Evolutionary conservation across 768 basidiomycete species (phyloP).

Genomic region (Termitomyces sp.): DNA sequence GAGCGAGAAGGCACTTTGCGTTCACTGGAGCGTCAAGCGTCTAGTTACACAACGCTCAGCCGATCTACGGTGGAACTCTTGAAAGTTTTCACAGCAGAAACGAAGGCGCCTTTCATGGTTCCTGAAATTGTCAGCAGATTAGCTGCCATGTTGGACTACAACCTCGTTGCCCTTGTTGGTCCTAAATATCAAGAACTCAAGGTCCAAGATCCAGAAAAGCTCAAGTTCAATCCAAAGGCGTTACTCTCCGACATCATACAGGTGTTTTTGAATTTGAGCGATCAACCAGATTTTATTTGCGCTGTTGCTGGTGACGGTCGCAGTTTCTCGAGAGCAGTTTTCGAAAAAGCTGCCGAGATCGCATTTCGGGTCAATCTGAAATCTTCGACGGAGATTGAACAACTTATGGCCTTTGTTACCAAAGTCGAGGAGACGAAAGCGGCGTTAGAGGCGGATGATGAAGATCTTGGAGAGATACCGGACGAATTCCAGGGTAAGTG

Average conservation of each 20-base stretch:
- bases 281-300: conserved; percentile 71
- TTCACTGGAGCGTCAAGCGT: conserved; percentile 79
- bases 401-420: conserved; percentile 64
- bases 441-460: conserved; percentile 81
- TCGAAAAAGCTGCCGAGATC: conserved; percentile 72
- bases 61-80: conserved; percentile 87
- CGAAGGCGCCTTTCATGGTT: conserved; percentile 90
- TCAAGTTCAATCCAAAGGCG: conserved; percentile 80
- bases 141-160: conserved; percentile 96
- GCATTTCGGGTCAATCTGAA: conserved; percentile 65
- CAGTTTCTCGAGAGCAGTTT: conserved; percentile 82
- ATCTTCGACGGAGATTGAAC: conserved; percentile 70
- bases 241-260: conserved; percentile 85
- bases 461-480: conserved; percentile 84
- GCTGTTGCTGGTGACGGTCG: conserved; percentile 94
- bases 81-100: conserved; percentile 89
- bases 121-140: conserved; percentile 94
- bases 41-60: conserved; percentile 83
- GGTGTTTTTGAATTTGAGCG: conserved; percentile 86
- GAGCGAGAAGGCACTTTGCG: conserved; percentile 80
- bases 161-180: conserved; percentile 84
- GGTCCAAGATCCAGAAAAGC: conserved; percentile 84
- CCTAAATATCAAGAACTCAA: conserved; percentile 84
- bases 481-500: conserved; percentile 89
- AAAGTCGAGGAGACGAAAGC: conserved; percentile 83